A percentile compares a stretch with the other conserved stretches of the same genome.
Evolutionary conservation across 2,329 filamentous ascomycete species (phyloP).

Genomic region (Pezicula neosporulosa): DNA sequence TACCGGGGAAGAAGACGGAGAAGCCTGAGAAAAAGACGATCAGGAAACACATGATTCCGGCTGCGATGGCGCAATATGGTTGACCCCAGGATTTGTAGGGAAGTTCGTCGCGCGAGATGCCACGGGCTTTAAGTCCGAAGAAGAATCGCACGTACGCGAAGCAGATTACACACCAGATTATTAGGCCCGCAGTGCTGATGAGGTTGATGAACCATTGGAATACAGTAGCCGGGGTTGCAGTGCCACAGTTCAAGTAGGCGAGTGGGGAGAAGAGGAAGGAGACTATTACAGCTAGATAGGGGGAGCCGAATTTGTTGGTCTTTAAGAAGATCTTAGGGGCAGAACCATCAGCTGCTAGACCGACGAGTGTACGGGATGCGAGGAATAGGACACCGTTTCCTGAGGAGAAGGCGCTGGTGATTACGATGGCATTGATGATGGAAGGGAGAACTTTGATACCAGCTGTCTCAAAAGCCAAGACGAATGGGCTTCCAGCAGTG

Average conservation of each 20-base stretch:
- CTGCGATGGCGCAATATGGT: slow-evolving; percentile 39
- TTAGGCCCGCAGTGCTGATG: slow-evolving; percentile 61
- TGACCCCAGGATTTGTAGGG: slow-evolving; percentile 57
- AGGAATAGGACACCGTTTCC: slow-evolving; percentile 58
- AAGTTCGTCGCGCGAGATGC: slow-evolving; percentile 50
- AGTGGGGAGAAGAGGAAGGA: neutral
- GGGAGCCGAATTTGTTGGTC: slow-evolving; percentile 47
- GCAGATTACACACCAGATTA: slow-evolving; percentile 62
- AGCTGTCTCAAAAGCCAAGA: slow-evolving; percentile 66
- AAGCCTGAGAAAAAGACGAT: slow-evolving; percentile 64
- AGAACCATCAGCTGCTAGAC: slow-evolving; percentile 53
- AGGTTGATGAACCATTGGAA: slow-evolving; percentile 72
- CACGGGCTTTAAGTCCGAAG: slow-evolving; percentile 48
- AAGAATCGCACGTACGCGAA: slow-evolving; percentile 60
- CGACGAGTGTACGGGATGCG: slow-evolving; percentile 55
- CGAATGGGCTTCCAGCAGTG: slow-evolving; percentile 56
- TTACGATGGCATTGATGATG: slow-evolving; percentile 71
- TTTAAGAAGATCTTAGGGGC: slow-evolving; percentile 53
- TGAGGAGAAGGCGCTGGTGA: slow-evolving; percentile 66
- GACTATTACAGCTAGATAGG: slow-evolving; percentile 35
- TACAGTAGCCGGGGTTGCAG: slow-evolving; percentile 38
- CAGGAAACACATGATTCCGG: slow-evolving; percentile 48
- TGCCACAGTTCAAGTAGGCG: slow-evolving; percentile 1
- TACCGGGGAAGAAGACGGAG: slow-evolving; percentile 51
- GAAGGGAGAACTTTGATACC: slow-evolving; percentile 63